Evolutionary conservation across 2,329 filamentous ascomycete genomes (phyloP).

Genomic region (Pseudogymnoascus sp.): DNA sequence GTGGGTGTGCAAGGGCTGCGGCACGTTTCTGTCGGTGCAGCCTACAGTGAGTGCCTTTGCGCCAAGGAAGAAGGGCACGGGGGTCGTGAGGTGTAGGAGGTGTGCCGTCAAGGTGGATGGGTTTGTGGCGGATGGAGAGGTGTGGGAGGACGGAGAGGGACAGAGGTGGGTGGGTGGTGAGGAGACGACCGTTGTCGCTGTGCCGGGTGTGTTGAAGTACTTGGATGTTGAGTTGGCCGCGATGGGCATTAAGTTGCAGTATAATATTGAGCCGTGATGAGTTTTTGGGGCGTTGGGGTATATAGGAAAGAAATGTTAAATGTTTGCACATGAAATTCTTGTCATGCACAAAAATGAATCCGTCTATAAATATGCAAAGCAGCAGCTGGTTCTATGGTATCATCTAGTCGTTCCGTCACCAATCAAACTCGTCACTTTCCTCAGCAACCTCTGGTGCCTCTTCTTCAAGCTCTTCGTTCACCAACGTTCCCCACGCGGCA

Average conservation of each 20-base stretch:
- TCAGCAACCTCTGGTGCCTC: slow-evolving; percentile 50
- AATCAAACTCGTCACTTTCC: slow-evolving; percentile 24
- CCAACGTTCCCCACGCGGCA: slow-evolving; percentile 21
- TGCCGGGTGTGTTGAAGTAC: slow-evolving; percentile 87
- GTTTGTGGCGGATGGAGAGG: slow-evolving; percentile 50
- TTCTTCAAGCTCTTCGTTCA: slow-evolving; percentile 46
- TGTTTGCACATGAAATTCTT: background rate
- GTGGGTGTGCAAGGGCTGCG: slow-evolving; percentile 84
- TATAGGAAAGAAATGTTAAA: background rate
- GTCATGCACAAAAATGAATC: too few species aligned
- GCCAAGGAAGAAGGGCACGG: slow-evolving; percentile 58
- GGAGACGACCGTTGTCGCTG: slow-evolving; percentile 82
- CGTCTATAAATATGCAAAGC: background rate
- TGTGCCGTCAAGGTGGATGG: slow-evolving; percentile 50
- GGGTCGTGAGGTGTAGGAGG: slow-evolving; percentile 68
- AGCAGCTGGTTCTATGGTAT: background rate
- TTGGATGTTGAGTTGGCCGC: slow-evolving; percentile 91
- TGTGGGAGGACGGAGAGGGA: slow-evolving; percentile 90
- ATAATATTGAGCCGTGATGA: slow-evolving; percentile 53
- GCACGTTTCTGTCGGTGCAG: slow-evolving; percentile 83
- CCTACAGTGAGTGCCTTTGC: slow-evolving; percentile 63
- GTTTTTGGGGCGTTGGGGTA: background rate
- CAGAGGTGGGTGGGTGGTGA: slow-evolving; percentile 80
- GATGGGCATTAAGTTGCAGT: slow-evolving; percentile 95
- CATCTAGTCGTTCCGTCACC: slow-evolving; percentile 1